Evolutionary conservation across 2,329 filamentous ascomycete genomes (phyloP), one percentile per base, ranked within the genome.

Genomic region (Chrysosporium keratinophilum): DNA sequence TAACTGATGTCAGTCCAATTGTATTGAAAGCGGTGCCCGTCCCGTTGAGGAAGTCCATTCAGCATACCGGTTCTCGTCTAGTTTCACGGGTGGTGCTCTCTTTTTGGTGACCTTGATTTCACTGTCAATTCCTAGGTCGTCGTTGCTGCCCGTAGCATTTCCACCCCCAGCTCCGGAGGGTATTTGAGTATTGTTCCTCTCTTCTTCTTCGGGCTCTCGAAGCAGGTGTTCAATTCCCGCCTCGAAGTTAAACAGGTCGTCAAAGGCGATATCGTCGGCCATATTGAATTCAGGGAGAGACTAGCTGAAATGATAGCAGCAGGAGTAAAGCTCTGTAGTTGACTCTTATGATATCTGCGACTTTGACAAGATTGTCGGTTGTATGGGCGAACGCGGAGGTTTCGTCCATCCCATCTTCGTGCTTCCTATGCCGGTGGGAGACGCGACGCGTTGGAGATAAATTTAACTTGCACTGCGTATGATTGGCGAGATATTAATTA

Each of bases 81-180:
- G 78, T 68, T 96, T 98, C 3, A 91, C 85, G 54, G 82, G 77
- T 1, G 89, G 88, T 57, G 82, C 78, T 35, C 83, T 79, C 62
- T 85, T 85, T 71, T 88, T 95, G 40, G 79, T 80, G 3, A 96
- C 78, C 53, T 87, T 84, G 51, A 98, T 80, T 63, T 95, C 88
- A 64, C 94, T 82, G 59, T 97, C 90, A 54, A 96, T 82, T 44
- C 90, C 89, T 1, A 95, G 71, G 0, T 76, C 75, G 60, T 79
- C 78, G 57, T 74, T 77, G 19, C 72, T 66, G 51, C 67, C 73
- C 17, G 71, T 74, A n/a, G 50, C 45, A 17, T 54, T 20, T 52
- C 62, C 43, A 54, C 52, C 33, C 58, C 50, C 42, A 56, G 52
- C 56, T 52, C 61, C 34, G 57, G 48, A 14, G 46, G 59, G 50